Evolutionary conservation across 2,329 filamentous ascomycete species (phyloP), one percentile per base, ranked within the genome.

Genomic region (Phialophora expanda): DNA sequence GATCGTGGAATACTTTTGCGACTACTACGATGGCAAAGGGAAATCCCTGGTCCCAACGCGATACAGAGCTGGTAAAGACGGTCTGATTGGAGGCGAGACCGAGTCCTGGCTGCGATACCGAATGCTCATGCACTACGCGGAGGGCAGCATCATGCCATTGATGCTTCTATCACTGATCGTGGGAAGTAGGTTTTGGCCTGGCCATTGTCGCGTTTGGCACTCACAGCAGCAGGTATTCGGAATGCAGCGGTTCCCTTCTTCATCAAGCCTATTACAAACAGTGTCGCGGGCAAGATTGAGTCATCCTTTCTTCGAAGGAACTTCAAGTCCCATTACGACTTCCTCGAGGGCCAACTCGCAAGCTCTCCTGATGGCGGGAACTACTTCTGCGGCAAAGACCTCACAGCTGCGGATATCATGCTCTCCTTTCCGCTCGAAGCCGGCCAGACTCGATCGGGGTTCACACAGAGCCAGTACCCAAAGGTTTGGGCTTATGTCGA

Each of bases 91-190:
- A 6, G 84, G 79, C 3, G 87, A 89, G 77, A 86, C 81, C 0
- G 86, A 88, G 71, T 79, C 81, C 66, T 89, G 85, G 84, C 74
- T 87, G 74, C 80, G 86, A 50, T 87, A 87, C 73, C 80, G 83
- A 74, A 91, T 92, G 75, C 87, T 87, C 71, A 86, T 97, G 83
- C 90, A 97, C 76, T 97, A 93, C 77, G 84, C 87, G 4, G 94
- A 97, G 79, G 94, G 93, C 11, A 91, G 86, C 67, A 79, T 97
- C 67, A 95, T 96, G 89, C 85, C 87, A 0, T 81, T 87, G 56
- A 76, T 95, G 68, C 78, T 93, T 0, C 78, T 91, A 67, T 79
- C 83, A 14, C 75, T 95, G 17, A 78, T 96, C 28, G 80, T 90
- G 22, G 75, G 83, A 54, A 79, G 84, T 84, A 81, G 72, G 83